A percentile compares a stretch with the other conserved stretches of the same genome.
Conservation (phyloP, 2,329 filamentous ascomycete species). For the Cytospora mali region DNA sequence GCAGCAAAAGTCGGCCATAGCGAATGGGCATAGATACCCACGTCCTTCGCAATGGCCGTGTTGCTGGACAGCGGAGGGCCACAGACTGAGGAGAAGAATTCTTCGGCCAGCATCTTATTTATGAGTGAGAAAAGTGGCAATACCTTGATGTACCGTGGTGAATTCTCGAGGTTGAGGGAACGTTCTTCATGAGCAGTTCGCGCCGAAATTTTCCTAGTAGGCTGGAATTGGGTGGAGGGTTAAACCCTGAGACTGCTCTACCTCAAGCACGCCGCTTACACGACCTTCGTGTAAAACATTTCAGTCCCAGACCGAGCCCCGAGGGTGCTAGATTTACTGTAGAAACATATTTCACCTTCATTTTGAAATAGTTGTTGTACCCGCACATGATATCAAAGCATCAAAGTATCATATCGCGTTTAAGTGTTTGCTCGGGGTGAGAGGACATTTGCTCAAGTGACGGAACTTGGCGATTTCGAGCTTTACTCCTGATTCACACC, state of each 20-base stretch:
- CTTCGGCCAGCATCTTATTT: constrained; percentile 58
- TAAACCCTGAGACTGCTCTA: background rate
- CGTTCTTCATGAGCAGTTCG: background rate
- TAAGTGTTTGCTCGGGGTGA: no score
- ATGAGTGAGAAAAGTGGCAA: background rate
- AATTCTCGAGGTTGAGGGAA: background rate
- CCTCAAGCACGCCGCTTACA: no score
- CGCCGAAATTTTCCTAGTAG: background rate
- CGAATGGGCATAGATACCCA: constrained; percentile 84
- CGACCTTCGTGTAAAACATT: no score
- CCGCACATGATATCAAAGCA: no score
- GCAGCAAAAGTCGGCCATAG: constrained; percentile 77
- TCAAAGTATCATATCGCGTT: no score
- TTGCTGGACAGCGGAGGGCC: constrained; percentile 62
- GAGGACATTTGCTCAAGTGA: no score
- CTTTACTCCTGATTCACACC: no score
- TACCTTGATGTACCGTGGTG: background rate
- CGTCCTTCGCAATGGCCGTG: constrained; percentile 71
- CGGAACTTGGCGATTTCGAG: no score
- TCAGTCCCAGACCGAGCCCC: no score
- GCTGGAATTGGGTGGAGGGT: background rate
- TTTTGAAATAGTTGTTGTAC: no score
- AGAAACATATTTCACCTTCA: no score
- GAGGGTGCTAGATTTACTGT: no score
- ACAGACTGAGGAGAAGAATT: constrained; percentile 61